Conservation (phyloP, 2,329 filamentous ascomycete species). For the Alternaria gansuensis region DNA sequence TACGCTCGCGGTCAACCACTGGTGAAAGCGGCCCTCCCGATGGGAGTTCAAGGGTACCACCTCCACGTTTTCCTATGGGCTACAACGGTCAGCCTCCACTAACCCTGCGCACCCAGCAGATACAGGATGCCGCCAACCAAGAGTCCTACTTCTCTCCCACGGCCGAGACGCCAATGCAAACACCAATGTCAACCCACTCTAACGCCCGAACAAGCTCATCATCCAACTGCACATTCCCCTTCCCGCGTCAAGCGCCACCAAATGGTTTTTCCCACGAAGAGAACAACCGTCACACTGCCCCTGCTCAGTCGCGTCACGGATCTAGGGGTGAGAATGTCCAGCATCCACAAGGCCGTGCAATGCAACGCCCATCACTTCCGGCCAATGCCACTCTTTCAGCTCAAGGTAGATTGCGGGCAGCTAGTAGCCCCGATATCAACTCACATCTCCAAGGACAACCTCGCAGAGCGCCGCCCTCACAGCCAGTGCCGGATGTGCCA, state of each 20-base stretch:
- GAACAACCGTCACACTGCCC: conserved; percentile 85
- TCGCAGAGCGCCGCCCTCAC: conserved; percentile 58
- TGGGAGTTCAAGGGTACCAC: conserved; percentile 63
- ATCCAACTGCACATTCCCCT: conserved; percentile 79
- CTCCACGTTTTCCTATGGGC: conserved; percentile 76
- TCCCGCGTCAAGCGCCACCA: conserved; percentile 77
- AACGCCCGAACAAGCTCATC: conserved; percentile 73
- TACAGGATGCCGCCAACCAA: conserved; percentile 71
- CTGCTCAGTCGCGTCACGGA: conserved; percentile 79
- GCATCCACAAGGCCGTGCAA: conserved; percentile 70
- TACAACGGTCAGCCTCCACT: conserved; percentile 63
- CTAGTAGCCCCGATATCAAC: conserved; percentile 92
- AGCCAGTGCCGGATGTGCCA: conserved; percentile 55
- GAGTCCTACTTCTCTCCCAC: conserved; percentile 95
- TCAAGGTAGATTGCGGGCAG: conserved; percentile 77
- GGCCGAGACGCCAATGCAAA: conserved; percentile 81
- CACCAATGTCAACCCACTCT: conserved; percentile 68
- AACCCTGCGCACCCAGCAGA: conserved; percentile 72
- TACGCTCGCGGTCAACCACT: conserved; percentile 79
- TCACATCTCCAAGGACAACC: conserved; percentile 66
- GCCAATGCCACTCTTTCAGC: conserved; percentile 64
- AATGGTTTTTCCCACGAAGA: conserved; percentile 77
- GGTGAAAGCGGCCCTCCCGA: conserved; percentile 70
- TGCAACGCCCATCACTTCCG: conserved; percentile 80
- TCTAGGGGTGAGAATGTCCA: conserved; percentile 77